Percentiles rank a stretch among this genome's conserved stretches.
These are phyloP conservation scores for Mallotus nudiflorus DNA, from an alignment of 345 rosid genomes.

Conservation along the genomic window DNA sequence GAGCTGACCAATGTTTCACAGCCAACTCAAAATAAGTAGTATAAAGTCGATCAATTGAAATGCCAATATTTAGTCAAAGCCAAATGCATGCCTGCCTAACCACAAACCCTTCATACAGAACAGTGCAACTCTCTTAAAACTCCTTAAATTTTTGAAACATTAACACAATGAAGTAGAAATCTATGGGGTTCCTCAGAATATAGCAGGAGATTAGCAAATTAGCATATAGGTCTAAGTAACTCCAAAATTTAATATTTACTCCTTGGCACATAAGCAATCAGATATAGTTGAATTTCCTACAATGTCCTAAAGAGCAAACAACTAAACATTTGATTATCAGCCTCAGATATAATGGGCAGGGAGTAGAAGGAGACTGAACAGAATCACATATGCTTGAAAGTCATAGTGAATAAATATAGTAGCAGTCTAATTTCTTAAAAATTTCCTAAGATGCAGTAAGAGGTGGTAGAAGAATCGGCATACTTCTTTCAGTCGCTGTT, in stretches of 20 bases:
- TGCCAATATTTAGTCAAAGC: background rate
- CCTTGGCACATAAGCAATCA: background rate
- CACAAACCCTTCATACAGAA: background rate
- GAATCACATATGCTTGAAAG: background rate
- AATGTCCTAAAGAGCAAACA: background rate
- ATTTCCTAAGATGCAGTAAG: background rate
- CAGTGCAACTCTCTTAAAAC: background rate
- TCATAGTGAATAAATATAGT: background rate
- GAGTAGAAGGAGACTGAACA: background rate
- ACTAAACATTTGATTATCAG: background rate
- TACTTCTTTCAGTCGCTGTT: constrained; percentile 61
- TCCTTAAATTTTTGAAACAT: background rate
- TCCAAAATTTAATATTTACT: background rate
- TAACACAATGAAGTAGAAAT: too few species aligned
- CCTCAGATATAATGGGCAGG: background rate
- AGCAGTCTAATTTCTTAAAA: background rate
- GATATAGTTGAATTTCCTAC: background rate
- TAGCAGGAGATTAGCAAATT: too few species aligned
- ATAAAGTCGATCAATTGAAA: background rate
- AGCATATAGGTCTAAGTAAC: background rate
- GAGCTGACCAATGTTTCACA: background rate
- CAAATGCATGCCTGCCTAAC: background rate
- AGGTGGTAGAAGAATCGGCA: background rate
- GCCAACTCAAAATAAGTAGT: background rate
- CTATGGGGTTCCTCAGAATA: too few species aligned